A percentile compares a stretch with the other conserved stretches of the same genome.
phyloP scores from a whole-genome alignment of 106 monocot genomes.

The Dactylorhiza incarnata region DNA sequence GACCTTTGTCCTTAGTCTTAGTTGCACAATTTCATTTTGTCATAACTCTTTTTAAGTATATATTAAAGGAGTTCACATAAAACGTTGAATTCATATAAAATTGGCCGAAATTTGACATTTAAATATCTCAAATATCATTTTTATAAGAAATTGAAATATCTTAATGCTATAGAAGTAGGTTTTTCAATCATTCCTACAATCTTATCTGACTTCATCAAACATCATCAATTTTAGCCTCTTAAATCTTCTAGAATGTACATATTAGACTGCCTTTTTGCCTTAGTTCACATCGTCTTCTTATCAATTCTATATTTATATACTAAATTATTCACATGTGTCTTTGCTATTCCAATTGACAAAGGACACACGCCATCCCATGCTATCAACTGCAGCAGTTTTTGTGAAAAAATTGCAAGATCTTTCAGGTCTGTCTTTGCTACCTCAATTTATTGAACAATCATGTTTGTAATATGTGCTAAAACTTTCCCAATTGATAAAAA shows the following conservation, averaged over 20 bases:
- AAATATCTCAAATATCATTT: background rate
- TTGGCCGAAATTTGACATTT: background rate
- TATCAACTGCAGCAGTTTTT: slow-evolving; percentile 57
- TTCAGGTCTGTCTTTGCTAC: slow-evolving; percentile 40
- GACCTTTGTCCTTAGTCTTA: background rate
- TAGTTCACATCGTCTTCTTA: background rate
- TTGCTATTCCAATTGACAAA: slow-evolving; percentile 10
- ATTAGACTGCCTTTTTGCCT: background rate
- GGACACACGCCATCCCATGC: slow-evolving; percentile 48
- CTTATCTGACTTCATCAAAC: background rate
- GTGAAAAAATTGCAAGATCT: slow-evolving; percentile 68
- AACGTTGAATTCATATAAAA: background rate
- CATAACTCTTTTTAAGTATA: background rate
- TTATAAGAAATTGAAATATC: background rate
- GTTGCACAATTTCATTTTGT: background rate
- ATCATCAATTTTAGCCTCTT: background rate
- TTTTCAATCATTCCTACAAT: background rate
- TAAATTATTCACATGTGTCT: background rate
- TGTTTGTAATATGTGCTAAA: background rate
- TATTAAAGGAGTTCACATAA: background rate
- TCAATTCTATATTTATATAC: background rate
- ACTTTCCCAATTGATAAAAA: background rate
- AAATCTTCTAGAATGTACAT: background rate
- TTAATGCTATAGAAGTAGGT: background rate
- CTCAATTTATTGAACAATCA: background rate